Conservation (phyloP, 1,284 basidiomycete species). For the Salmacisia buchloeana region DNA sequence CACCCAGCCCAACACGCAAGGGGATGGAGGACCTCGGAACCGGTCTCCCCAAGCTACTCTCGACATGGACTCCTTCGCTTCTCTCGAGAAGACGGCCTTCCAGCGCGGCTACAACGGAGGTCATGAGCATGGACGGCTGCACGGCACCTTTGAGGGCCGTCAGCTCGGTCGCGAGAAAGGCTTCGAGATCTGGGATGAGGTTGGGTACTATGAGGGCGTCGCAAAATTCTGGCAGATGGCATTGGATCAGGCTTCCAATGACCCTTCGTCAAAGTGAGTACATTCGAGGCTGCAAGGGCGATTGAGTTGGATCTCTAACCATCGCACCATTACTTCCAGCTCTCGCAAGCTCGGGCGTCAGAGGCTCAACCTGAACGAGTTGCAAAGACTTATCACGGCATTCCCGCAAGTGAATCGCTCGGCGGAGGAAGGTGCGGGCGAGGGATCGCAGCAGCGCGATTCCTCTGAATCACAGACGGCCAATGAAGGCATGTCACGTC, state of each 20-base stretch:
- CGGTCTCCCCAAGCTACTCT: conserved; percentile 8
- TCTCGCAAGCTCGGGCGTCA: conserved; percentile 53
- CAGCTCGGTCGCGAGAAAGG: conserved; percentile 82
- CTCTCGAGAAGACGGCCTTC: conserved; percentile 33
- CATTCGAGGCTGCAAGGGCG: conserved; percentile 6
- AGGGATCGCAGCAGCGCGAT: too few species aligned
- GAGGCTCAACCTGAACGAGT: conserved; percentile 61
- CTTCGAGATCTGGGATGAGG: conserved; percentile 93
- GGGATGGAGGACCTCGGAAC: too few species aligned
- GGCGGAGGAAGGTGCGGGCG: conserved; percentile 14
- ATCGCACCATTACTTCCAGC: too few species aligned
- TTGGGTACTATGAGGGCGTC: conserved; percentile 84
- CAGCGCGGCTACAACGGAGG: conserved; percentile 67
- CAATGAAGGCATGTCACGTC: neutral
- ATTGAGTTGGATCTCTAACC: neutral
- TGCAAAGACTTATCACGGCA: conserved; percentile 62
- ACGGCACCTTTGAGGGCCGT: conserved; percentile 87
- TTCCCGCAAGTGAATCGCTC: conserved; percentile 59
- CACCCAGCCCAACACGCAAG: too few species aligned
- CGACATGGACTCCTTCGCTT: conserved; percentile 32
- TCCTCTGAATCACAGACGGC: conserved; percentile 14
- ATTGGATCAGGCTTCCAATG: conserved; percentile 10
- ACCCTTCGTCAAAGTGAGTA: neutral
- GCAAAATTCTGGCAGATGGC: conserved; percentile 62
- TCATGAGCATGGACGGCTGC: conserved; percentile 73